phyloP scores from a whole-genome alignment of 345 rosid species.

The Arabidopsis suecica region DNA sequence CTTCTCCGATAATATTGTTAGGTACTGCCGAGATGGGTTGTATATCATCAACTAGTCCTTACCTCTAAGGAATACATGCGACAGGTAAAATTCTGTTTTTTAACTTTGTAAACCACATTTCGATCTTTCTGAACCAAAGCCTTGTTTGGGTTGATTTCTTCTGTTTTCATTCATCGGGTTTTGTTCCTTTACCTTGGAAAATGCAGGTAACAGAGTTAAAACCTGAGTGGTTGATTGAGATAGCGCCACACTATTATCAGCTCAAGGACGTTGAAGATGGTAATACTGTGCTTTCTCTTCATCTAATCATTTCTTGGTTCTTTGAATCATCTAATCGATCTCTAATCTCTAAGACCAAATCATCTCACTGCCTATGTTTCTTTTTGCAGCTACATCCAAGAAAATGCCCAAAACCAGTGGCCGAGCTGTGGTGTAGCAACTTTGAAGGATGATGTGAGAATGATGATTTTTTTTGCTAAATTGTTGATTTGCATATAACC shows the following conservation, averaged over 20 bases:
- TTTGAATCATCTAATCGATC: neutral
- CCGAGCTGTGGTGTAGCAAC: slow-evolving; percentile 7
- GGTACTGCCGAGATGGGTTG: slow-evolving; percentile 88
- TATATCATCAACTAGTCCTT: slow-evolving; percentile 77
- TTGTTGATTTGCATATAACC: neutral
- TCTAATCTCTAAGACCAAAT: neutral
- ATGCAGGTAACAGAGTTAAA: slow-evolving; percentile 78
- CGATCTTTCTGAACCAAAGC: neutral
- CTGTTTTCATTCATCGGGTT: neutral
- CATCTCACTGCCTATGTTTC: neutral
- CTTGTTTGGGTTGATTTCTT: slow-evolving; percentile 11
- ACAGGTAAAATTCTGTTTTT: slow-evolving; percentile 50
- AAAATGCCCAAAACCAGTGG: slow-evolving; percentile 63
- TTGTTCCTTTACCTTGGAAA: slow-evolving; percentile 11
- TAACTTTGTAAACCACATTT: neutral
- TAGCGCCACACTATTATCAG: slow-evolving; percentile 92
- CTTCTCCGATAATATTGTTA: slow-evolving; percentile 15
- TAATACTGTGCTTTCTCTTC: slow-evolving; percentile 31
- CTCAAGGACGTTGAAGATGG: slow-evolving; percentile 87
- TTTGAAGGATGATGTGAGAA: neutral
- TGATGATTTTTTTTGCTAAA: neutral
- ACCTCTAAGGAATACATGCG: slow-evolving; percentile 91
- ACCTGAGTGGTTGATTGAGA: slow-evolving; percentile 93
- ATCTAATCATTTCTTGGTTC: neutral
- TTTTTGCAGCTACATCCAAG: slow-evolving; percentile 65